Evolutionary conservation across 2,329 filamentous ascomycete genomes (phyloP).

Genomic region (Pyricularia sp.): DNA sequence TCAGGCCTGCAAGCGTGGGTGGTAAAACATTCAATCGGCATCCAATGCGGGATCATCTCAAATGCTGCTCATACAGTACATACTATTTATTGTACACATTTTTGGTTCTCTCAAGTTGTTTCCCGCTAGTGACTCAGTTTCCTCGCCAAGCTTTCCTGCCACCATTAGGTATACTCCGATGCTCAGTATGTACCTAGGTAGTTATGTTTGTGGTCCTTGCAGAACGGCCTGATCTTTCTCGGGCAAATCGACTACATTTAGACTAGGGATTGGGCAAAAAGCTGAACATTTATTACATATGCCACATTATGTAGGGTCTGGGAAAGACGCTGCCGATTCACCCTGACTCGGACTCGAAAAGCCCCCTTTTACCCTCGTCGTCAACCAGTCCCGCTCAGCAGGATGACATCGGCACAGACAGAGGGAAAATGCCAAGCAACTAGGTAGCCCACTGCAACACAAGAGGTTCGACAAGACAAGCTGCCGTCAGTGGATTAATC

Average conservation of each 20-base stretch:
- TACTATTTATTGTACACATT: too few relatives aligned
- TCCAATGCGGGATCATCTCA: background rate
- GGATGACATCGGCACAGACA: too few relatives aligned
- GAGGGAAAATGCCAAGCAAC: too few relatives aligned
- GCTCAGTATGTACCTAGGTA: too few relatives aligned
- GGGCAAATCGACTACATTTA: background rate
- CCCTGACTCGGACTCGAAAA: background rate
- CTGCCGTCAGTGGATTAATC: background rate
- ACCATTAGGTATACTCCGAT: background rate
- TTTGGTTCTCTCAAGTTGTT: background rate
- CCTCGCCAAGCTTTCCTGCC: background rate
- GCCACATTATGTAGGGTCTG: background rate
- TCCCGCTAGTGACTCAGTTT: background rate
- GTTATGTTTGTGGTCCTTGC: background rate
- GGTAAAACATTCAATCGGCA: background rate
- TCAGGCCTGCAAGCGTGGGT: background rate
- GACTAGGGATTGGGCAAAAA: background rate
- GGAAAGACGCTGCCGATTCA: background rate
- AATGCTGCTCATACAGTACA: background rate
- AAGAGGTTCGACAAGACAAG: background rate
- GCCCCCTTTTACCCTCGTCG: background rate
- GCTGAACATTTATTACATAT: background rate
- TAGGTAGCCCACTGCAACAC: background rate
- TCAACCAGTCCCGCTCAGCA: background rate
- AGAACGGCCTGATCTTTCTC: background rate